These are phyloP conservation scores for Raphanus sativus DNA, from an alignment of 345 rosid species.

Conservation along the genomic window DNA sequence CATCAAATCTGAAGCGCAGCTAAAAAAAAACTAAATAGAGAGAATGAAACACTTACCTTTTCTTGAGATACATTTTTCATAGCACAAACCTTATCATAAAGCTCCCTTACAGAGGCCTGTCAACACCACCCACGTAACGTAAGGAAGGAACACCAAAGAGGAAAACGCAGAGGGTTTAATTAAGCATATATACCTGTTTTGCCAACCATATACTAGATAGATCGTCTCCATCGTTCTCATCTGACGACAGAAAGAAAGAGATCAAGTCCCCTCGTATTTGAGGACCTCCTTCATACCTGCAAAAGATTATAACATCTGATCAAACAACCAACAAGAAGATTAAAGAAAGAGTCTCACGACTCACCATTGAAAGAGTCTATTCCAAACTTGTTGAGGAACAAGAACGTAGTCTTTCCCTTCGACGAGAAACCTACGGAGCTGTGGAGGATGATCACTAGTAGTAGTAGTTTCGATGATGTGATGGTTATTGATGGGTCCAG, in stretches of 20 bases:
- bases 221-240: slow-evolving; percentile 58
- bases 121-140: slow-evolving; percentile 7
- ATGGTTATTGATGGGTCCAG: slow-evolving; percentile 77
- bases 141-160: not conserved
- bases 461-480: slow-evolving; percentile 53
- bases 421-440: slow-evolving; percentile 49
- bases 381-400: slow-evolving; percentile 83
- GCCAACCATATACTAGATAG: slow-evolving; percentile 54
- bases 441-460: slow-evolving; percentile 42
- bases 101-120: slow-evolving; percentile 74
- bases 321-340: no score
- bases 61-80: slow-evolving; percentile 51
- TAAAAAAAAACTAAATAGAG: slow-evolving; percentile 27
- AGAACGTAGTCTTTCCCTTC: slow-evolving; percentile 78
- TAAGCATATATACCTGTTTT: slow-evolving; percentile 59
- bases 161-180: not conserved
- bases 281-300: slow-evolving; percentile 90
- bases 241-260: slow-evolving; percentile 56
- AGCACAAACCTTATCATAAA: slow-evolving; percentile 66
- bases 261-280: slow-evolving; percentile 82
- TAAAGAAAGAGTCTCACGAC: not conserved
- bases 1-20: slow-evolving; percentile 23
- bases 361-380: slow-evolving; percentile 75
- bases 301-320: not conserved
- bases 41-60: slow-evolving; percentile 50